Conservation (phyloP, 805 yeast genomes). For the Kazachstania viticola region DNA sequence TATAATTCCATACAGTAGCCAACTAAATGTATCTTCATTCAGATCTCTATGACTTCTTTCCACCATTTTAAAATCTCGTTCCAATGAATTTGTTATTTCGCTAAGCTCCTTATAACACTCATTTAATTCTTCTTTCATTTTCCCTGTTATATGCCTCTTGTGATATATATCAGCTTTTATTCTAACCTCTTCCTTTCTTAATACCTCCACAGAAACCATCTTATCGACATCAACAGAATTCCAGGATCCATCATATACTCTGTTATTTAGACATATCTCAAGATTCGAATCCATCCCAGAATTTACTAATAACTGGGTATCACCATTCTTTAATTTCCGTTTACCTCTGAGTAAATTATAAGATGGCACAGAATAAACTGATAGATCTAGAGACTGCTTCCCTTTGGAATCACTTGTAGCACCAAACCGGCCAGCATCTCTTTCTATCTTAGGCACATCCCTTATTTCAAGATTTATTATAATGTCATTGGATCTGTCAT, state of each 20-base stretch:
- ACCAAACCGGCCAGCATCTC: slow-evolving; percentile 15
- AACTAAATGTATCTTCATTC: slow-evolving; percentile 6
- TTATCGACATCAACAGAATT: slow-evolving; percentile 16
- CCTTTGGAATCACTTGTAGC: slow-evolving; percentile 17
- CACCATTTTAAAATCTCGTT: neutral
- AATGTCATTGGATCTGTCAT: too few species aligned
- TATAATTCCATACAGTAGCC: slow-evolving; percentile 6
- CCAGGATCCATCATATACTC: slow-evolving; percentile 29
- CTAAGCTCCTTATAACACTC: too few species aligned
- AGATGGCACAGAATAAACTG: slow-evolving; percentile 5
- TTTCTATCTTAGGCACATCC: too few species aligned
- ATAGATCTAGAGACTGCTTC: slow-evolving; percentile 14
- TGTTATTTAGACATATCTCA: slow-evolving; percentile 23
- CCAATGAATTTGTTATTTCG: too few species aligned
- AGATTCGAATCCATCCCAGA: slow-evolving; percentile 5
- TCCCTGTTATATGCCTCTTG: too few species aligned
- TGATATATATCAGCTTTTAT: neutral
- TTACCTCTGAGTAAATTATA: slow-evolving; percentile 12
- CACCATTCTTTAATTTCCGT: slow-evolving; percentile 9
- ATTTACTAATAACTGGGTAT: slow-evolving; percentile 9
- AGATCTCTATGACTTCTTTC: slow-evolving; percentile 2
- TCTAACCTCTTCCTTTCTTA: slow-evolving; percentile 2
- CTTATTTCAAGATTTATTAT: too few species aligned
- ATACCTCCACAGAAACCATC: slow-evolving; percentile 11
- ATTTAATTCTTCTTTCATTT: too few species aligned